Evolutionary conservation across 176 grass and related monocot species (phyloP), one percentile per base, ranked within the genome.

Genomic region (Musa schizocarpa): DNA sequence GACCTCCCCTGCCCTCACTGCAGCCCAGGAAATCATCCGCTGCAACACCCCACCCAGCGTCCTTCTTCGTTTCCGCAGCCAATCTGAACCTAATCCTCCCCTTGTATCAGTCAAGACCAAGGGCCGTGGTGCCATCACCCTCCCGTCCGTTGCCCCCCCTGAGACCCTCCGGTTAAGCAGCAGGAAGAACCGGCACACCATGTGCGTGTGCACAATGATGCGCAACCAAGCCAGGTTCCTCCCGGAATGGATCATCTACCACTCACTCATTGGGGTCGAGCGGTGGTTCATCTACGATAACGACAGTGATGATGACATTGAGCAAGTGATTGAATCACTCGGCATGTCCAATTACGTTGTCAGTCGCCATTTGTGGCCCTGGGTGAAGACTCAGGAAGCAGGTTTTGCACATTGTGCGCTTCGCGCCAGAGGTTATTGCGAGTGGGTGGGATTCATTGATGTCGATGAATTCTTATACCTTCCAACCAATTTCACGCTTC

Each of bases 171-270:
- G 74, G 26, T 43, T 64, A 17, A 69, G 74, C 64, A 27, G 54
- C 55, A 76, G 70, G 62, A 87, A 54, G 52, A 99, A 94, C 55
- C 76, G 63, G 55, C 86, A 94, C 62, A 87, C 82, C 6, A 99
- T 99, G 95, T 99, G 95, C 54, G 82, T 94, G 12, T 99, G 95
- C 84, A 99, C 95, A 59, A 99, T 99, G 95, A 75, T 99, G 26
- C 90, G 95, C 56, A 99, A 99, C 76, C 95, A 99, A 80, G 95
- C 95, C 50, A 74, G 82, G 51, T 94, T 94, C 72, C 69, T 99
- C 50, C 84, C 65, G 1, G 95, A 99, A 82, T 99, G 95, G 95
- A 79, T 99, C 59, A 54, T 84, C 2, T 99, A 99, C 82, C 95
- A 94, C 71, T 81, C 84, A 0, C 75, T 29, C 17, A 81, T 94